These are phyloP conservation scores for Mrakia gelida DNA, from an alignment of 768 basidiomycete genomes.

Conservation along the genomic window DNA sequence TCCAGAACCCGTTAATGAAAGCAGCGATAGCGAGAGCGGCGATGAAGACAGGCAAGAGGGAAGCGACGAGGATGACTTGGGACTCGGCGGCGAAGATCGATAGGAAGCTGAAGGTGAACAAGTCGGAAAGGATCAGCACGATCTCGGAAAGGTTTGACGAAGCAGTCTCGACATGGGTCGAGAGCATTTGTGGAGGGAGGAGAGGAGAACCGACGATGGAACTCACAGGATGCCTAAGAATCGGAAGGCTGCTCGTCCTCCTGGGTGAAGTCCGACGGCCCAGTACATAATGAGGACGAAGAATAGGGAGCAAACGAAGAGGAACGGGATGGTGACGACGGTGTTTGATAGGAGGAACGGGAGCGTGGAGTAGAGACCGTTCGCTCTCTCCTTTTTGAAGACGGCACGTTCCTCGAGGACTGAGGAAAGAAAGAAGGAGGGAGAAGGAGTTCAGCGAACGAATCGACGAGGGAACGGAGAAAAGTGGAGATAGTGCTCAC, in stretches of 20 bases:
- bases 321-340: slow-evolving; percentile 54
- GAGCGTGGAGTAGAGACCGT: slow-evolving; percentile 56
- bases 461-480: too few relatives aligned
- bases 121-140: not conserved
- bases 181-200: too few relatives aligned
- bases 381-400: slow-evolving; percentile 56
- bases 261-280: slow-evolving; percentile 51
- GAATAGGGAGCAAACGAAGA: slow-evolving; percentile 52
- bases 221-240: slow-evolving; percentile 55
- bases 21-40: slow-evolving; percentile 54
- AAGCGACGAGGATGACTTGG: slow-evolving; percentile 53
- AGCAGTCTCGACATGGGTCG: too few relatives aligned
- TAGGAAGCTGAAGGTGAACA: slow-evolving; percentile 36
- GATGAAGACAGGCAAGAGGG: slow-evolving; percentile 57
- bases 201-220: too few relatives aligned
- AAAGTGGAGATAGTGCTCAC: too few relatives aligned
- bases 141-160: too few relatives aligned
- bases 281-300: slow-evolving; percentile 55
- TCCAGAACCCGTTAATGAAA: slow-evolving; percentile 51
- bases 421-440: not conserved
- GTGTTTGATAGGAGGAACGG: slow-evolving; percentile 58
- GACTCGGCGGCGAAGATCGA: slow-evolving; percentile 55
- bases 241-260: slow-evolving; percentile 53
- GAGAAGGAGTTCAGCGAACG: too few relatives aligned
- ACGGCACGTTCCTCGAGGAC: slow-evolving; percentile 58